A percentile compares a stretch with the other conserved stretches of the same genome.
Conservation (phyloP, 1,139 yeast genomes). For the Eremothecium cymbalariae region DNA sequence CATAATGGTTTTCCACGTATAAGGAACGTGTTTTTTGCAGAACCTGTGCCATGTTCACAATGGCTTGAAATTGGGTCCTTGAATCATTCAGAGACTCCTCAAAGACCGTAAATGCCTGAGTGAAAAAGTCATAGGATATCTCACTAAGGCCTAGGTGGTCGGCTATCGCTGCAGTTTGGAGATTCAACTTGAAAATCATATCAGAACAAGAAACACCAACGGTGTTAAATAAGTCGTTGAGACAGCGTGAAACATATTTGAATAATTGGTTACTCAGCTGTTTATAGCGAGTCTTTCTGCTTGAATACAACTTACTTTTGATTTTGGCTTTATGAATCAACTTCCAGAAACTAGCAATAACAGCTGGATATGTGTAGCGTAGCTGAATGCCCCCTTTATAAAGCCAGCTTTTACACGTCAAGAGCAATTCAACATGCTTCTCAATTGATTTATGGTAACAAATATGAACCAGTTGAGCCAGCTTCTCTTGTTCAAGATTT, state of each 20-base stretch:
- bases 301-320: constrained; percentile 9
- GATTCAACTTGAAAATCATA: constrained; percentile 40
- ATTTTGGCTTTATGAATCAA: constrained; percentile 48
- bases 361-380: constrained; percentile 65
- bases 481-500: constrained; percentile 48
- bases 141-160: constrained; percentile 61
- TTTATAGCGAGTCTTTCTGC: constrained; percentile 17
- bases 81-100: constrained; percentile 73
- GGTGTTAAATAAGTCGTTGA: constrained; percentile 60
- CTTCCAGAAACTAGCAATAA: constrained; percentile 52
- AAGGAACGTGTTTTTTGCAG: constrained; percentile 36
- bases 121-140: constrained; percentile 81
- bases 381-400: constrained; percentile 48
- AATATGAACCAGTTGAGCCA: constrained; percentile 64
- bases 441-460: constrained; percentile 34
- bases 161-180: constrained; percentile 58
- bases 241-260: constrained; percentile 64
- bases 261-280: constrained; percentile 40
- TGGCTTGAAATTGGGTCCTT: constrained; percentile 41
- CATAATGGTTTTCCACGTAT: constrained; percentile 40
- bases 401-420: constrained; percentile 48
- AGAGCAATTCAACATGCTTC: constrained; percentile 39
- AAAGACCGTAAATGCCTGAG: constrained; percentile 78
- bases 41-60: constrained; percentile 53
- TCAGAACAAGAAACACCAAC: constrained; percentile 41